phyloP scores from a whole-genome alignment of 23 red algal species.

The Gracilaria gracilis region DNA sequence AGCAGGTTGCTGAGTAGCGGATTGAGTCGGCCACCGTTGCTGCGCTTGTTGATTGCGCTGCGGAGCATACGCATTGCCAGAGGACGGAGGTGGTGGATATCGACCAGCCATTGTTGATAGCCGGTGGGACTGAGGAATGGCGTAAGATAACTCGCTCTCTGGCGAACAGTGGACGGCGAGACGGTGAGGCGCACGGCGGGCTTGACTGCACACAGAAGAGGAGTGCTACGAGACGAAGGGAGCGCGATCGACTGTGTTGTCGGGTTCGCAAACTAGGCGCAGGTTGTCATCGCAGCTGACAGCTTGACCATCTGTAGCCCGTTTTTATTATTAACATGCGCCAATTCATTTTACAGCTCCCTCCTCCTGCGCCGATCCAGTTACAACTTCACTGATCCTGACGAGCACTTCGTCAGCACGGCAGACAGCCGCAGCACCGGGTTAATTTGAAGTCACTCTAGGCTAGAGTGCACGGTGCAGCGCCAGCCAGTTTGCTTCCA shows the following conservation, averaged over 20 bases:
- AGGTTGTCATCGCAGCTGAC: slow-evolving; percentile 4
- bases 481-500: neutral
- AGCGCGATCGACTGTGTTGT: slow-evolving; percentile 14
- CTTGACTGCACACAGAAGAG: neutral
- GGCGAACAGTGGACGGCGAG: neutral
- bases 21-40: neutral
- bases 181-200: neutral
- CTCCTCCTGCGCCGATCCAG: neutral
- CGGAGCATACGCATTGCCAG: slow-evolving; percentile 30
- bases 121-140: neutral
- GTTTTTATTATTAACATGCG: neutral
- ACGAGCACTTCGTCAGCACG: too few relatives aligned
- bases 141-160: neutral
- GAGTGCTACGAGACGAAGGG: neutral
- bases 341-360: slow-evolving; percentile 1
- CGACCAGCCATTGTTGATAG: slow-evolving; percentile 8
- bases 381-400: neutral
- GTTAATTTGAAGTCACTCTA: neutral
- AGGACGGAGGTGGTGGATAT: slow-evolving; percentile 15
- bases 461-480: neutral
- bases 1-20: slow-evolving; percentile 8
- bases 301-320: slow-evolving; percentile 7
- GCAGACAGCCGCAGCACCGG: neutral
- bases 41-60: slow-evolving; percentile 18
- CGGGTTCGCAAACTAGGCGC: neutral